Base-by-base conservation (phyloP, 352 stramenopile genomes). In the Pythium brachiatum region DNA sequence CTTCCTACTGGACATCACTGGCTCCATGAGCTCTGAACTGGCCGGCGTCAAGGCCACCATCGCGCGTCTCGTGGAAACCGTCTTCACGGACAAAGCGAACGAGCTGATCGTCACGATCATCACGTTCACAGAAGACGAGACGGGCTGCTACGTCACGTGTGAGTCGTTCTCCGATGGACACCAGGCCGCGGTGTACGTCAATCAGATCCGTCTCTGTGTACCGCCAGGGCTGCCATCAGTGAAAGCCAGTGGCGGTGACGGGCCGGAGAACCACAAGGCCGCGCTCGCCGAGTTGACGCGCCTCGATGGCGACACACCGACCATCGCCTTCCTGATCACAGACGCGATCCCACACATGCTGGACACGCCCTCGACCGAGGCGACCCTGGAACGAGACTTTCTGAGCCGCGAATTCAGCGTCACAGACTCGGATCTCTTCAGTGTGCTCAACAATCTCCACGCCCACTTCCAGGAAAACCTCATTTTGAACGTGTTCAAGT, bases 1-100 rank as follows among this genome's bases (percentile, higher is more conserved):
- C 25, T 88, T 90, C 70, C 62, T 88, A 21, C 71, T 90, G 66
- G 81, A 88, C 69, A 90, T 90, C 72, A 90, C 81, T 7, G 81
- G 81, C 58, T 90, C 81, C 50, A 90, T 90, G 81, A 60, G 66
- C 58, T 74, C 47, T 20, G 75, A 90, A 54, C 51, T 90, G 26
- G 60, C 70, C 34, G 81, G 77, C 8, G 72, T 88, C 38, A 88
- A 86, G 69, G 52, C 66, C 48, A 90, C 77, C 16, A 77, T 88
- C 53, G 58, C 67, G 7, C 72, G 76, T 32, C 70, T 90, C 51
- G 75, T 87, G 3, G 57, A 74, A 21, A 77, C 72, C 0, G 79
- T 82, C 7, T 86, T 79, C 20, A 48, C 20, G 7, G 74, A 83
- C n/a, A 61, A 80, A 29, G 66, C 81, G 11, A 73, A 81, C 55